phyloP scores from a whole-genome alignment of 2,329 filamentous ascomycete species.

The Hirsutella thompsonii region DNA sequence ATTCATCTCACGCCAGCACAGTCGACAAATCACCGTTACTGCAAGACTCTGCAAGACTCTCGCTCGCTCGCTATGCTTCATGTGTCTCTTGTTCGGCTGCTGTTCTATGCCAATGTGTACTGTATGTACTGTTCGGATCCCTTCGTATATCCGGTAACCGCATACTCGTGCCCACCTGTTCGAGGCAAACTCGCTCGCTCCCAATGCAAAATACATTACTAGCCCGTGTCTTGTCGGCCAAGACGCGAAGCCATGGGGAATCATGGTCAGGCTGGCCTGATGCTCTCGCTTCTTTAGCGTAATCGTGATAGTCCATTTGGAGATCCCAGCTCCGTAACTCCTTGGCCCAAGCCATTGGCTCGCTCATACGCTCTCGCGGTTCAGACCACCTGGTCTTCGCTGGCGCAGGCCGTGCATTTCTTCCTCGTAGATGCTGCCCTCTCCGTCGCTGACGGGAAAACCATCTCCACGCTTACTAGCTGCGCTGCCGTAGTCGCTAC shows the following conservation, averaged over 20 bases:
- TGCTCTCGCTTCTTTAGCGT: no score
- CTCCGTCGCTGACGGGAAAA: slow-evolving; percentile 32
- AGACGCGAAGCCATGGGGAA: no score
- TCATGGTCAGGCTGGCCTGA: no score
- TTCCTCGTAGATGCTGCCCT: slow-evolving; percentile 30
- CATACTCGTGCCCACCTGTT: neutral
- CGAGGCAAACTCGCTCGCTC: neutral
- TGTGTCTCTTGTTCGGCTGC: neutral
- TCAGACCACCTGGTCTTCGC: slow-evolving; percentile 21
- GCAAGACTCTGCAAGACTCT: no score
- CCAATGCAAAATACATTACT: neutral
- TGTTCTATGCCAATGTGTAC: neutral
- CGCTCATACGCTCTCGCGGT: slow-evolving; percentile 32
- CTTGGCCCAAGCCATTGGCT: neutral
- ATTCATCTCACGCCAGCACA: no score
- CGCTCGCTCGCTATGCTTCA: no score
- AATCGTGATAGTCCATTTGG: no score
- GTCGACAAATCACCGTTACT: no score
- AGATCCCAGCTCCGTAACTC: no score
- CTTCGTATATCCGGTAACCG: neutral
- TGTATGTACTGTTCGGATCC: neutral
- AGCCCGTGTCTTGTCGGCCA: no score
- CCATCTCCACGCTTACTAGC: slow-evolving; percentile 20
- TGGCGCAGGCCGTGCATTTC: slow-evolving; percentile 20
- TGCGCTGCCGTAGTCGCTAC: slow-evolving; percentile 1